Base-by-base conservation (phyloP, 805 yeast species). In the Clavispora santaluciae region DNA sequence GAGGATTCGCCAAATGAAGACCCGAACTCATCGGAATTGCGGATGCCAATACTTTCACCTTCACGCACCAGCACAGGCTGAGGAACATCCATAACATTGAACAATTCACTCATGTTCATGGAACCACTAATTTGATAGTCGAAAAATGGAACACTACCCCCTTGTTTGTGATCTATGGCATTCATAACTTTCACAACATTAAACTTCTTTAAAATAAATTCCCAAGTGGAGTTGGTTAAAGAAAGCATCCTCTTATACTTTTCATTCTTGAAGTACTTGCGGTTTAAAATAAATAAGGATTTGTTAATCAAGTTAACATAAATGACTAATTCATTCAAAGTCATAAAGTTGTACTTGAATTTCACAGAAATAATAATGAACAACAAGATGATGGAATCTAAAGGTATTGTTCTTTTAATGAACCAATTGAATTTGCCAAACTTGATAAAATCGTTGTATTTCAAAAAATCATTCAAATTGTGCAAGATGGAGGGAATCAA, bases 341-440 rank as follows among this genome's bases (percentile, higher is more conserved):
- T 60, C 59, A 69, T 65, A 33, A 63, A 61, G 30, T 66, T 64
- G 42, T 61, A 66, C 42, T 73, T 73, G 53, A 77, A 63, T 53
- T 78, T 80, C 6, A 77, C 73, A 2, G 76, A 69, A 37, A 79
- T 64, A 23, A 78, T 74, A 11, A 76, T 73, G 48, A 76, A 63
- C 44, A 78, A 59, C 39, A 78, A 55, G 11, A 78, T 73, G 12
- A 79, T 68, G 6, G 81, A 76, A 56, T 79, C 83, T 38, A 78
- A 63, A 3, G 85, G 85, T 36, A 79, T 70, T n/a, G 77, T 75
- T 34, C 81, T 64, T 51, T 78, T 72, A 36, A 78, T 67, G 46
- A 77, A 79, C 84, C 84, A 79, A 49, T 78, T 79, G 55, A 65
- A 79, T 41, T 72, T 68, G 5, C 77, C 77, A 53, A 72, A 75